phyloP scores from a whole-genome alignment of 352 stramenopile genomes.

The Globisporangium canariense region DNA sequence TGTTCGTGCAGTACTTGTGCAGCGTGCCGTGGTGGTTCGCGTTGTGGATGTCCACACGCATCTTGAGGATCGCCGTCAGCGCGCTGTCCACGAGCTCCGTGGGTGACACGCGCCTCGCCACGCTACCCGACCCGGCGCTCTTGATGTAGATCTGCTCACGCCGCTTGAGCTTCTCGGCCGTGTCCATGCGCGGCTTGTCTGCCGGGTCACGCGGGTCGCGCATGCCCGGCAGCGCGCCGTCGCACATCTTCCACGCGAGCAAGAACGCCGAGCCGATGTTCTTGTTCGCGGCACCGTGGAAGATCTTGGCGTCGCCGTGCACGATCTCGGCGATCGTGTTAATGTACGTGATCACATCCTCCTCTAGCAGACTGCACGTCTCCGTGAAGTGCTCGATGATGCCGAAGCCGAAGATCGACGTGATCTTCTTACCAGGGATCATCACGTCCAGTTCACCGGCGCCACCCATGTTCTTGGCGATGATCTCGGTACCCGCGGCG shows the following conservation, averaged over 20 bases:
- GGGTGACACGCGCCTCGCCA: conserved; percentile 44
- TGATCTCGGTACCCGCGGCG: conserved; percentile 96
- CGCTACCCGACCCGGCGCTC: conserved; percentile 41
- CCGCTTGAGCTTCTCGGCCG: conserved; percentile 48
- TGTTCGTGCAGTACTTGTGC: conserved; percentile 81
- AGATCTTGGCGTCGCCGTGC: conserved; percentile 92
- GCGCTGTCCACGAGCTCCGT: conserved; percentile 92
- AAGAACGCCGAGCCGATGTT: conserved; percentile 95
- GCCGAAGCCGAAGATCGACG: conserved; percentile 95
- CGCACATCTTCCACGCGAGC: conserved; percentile 95
- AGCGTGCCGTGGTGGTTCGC: conserved; percentile 85
- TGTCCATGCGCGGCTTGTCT: conserved; percentile 70
- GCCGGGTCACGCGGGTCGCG: conserved; percentile 71
- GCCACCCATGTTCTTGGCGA: conserved; percentile 96
- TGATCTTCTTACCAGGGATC: conserved; percentile 96
- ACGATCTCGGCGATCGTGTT: conserved; percentile 97
- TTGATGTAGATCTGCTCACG: conserved; percentile 73
- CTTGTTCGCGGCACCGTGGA: conserved; percentile 95
- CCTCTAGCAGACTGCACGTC: conserved; percentile 89
- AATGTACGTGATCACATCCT: conserved; percentile 97
- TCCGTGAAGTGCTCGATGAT: conserved; percentile 97
- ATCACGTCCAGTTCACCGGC: conserved; percentile 94
- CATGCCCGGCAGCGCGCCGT: conserved; percentile 82
- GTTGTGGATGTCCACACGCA: conserved; percentile 94
- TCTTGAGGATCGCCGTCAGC: conserved; percentile 95